Evolutionary conservation across 1,284 basidiomycete species (phyloP), one percentile per base, ranked within the genome.

Genomic region (Apiotrichum brassicae): DNA sequence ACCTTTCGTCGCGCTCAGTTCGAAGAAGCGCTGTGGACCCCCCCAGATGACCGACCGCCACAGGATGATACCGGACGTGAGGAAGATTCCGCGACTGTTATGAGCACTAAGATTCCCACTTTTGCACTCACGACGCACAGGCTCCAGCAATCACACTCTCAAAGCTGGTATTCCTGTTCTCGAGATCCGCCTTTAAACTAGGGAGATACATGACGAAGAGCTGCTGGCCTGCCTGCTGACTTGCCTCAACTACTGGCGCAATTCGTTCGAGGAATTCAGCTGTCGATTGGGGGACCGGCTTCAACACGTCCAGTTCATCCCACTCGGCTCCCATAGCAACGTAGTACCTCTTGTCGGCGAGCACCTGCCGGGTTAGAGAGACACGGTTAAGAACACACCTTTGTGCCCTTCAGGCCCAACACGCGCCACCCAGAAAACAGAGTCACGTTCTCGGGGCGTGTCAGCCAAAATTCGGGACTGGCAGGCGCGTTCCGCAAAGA

Each of bases 281-380:
- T 1, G 40, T 23, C 1, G 61, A 51, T 2, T 33, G 6, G 3
- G 61, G 33, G 1, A 60, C 57, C 1, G 51, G 38, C 5, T 48
- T 51, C 6, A 56, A 32, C 4, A 68, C 44, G 35, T 67, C 58
- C n/a, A 68, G 45, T n/a, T 71, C 67, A 33, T 49, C 40, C 23
- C 58, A 64, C 5, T 52, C 49, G 8, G 63, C 65, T 14, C 67
- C 65, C 66, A 69, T 68, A 5, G 64, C 63, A 9, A 51, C 14
- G 20, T 66, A 54, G 25, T 55, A 69, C 7, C 58, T 40, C 30
- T 57, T 61, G 47, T 71, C 69, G 3, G 34, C 18, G 14, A 56
- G 9, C 8, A 24, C 16, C 54, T 56, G 41, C 12, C 5, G 18
- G 12, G 6, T 11, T n/a, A 13, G 0, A 20, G 3, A 1, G 4